Percentiles rank a stretch among this genome's conserved stretches.
Conservation (phyloP, 2,329 filamentous ascomycete species). For the Elsinoe perseae region DNA sequence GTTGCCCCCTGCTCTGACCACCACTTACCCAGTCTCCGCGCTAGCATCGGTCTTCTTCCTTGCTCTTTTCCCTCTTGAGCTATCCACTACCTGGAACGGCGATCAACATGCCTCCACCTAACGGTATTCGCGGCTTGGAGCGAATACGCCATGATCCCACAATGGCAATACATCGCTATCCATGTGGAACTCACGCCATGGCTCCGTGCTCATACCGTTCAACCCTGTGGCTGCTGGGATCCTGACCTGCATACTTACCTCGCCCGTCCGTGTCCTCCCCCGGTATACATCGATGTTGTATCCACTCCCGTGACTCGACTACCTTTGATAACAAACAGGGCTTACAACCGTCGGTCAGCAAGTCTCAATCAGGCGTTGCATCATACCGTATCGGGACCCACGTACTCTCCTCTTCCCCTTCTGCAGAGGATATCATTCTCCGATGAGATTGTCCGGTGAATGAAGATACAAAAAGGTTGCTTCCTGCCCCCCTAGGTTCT, state of each 20-base stretch:
- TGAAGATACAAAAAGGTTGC: conserved; percentile 5
- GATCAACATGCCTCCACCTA: conserved; percentile 7
- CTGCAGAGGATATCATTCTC: neutral
- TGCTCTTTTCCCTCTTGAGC: neutral
- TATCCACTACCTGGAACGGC: conserved; percentile 10
- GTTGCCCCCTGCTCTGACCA: conserved; percentile 10
- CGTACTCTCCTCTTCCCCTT: neutral
- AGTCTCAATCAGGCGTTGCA: conserved; percentile 7
- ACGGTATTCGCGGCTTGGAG: conserved; percentile 3
- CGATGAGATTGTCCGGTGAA: neutral
- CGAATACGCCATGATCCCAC: neutral
- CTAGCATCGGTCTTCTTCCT: neutral
- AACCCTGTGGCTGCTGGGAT: conserved; percentile 4
- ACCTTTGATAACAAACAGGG: neutral
- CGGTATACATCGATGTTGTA: conserved; percentile 7
- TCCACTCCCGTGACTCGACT: conserved; percentile 3
- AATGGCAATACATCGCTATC: neutral
- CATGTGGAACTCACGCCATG: conserved; percentile 4
- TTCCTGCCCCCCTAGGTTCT: neutral
- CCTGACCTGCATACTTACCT: neutral
- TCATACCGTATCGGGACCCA: conserved; percentile 9
- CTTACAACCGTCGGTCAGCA: conserved; percentile 1
- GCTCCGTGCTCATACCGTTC: neutral
- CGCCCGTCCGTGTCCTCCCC: conserved; percentile 4
- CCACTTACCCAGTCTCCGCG: conserved; percentile 8